Percentiles rank a stretch among this genome's conserved stretches.
These are phyloP conservation scores for Epicoccum sorghinum DNA, from an alignment of 2,329 filamentous ascomycete species.

Conservation along the genomic window DNA sequence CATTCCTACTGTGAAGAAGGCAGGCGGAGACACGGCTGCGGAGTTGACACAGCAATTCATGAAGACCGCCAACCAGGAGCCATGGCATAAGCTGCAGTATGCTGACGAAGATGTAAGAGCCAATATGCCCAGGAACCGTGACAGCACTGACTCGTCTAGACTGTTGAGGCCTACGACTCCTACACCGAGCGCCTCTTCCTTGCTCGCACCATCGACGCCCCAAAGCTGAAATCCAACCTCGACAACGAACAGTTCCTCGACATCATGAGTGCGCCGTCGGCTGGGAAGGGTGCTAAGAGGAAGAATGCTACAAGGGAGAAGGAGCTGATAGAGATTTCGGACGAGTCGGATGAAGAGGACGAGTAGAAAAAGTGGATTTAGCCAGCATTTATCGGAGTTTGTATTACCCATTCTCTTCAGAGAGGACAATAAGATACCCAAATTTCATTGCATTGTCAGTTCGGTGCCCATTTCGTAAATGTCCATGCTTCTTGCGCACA, in stretches of 20 bases:
- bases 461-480: not conserved
- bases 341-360: slow-evolving; percentile 36
- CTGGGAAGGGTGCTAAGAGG: slow-evolving; percentile 48
- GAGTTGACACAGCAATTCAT: slow-evolving; percentile 78
- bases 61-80: slow-evolving; percentile 77
- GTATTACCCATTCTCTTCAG: not conserved
- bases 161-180: slow-evolving; percentile 73
- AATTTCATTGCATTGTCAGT: not conserved
- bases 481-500: too few species aligned
- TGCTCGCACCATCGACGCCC: slow-evolving; percentile 48
- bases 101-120: slow-evolving; percentile 72
- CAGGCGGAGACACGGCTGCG: slow-evolving; percentile 69
- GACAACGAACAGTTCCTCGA: slow-evolving; percentile 67
- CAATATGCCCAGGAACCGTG: not conserved
- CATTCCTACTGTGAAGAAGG: slow-evolving; percentile 84
- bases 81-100: slow-evolving; percentile 81
- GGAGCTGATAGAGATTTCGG: slow-evolving; percentile 41
- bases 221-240: slow-evolving; percentile 61
- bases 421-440: slow-evolving; percentile 19
- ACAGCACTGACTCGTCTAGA: slow-evolving; percentile 38
- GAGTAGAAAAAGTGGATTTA: slow-evolving; percentile 16
- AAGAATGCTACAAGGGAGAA: slow-evolving; percentile 41
- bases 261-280: slow-evolving; percentile 62
- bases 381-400: slow-evolving; percentile 11
- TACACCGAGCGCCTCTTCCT: slow-evolving; percentile 77